Base-by-base conservation (phyloP, 1,284 basidiomycete genomes). In the Pterulicium gracile region DNA sequence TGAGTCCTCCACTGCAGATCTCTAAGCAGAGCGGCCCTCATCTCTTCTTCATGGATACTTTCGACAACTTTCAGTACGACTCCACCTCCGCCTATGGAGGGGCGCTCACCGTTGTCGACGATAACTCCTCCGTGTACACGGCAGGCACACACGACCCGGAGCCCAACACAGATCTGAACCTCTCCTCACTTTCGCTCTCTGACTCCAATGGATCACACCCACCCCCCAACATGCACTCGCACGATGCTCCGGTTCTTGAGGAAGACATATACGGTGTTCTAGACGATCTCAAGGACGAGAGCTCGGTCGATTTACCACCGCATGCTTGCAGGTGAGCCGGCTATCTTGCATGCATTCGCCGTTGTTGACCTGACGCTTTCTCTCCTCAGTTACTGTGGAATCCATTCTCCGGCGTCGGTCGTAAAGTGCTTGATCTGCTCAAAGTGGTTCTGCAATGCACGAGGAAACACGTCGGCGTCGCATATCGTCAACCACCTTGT, bases 391-490 rank as follows among this genome's bases (percentile, higher is more conserved):
- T 98, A 99, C 61, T 99, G 95, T 58, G 95, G 95, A n/a, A 96
- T 98, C 45, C 94, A 98, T 64, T 95, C 91, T 47, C 92, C 95
- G 1, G 86, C 92, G 3, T 95, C 91, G 45, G 96, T 98, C 14
- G 95, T 98, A 51, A 95, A 96, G 67, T 99, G 96, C 59, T 74
- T 98, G 24, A 68, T 93, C 45, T 99, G 96, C 65, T 81, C 81
- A 48, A 98, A 98, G 64, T 99, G 95, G 93, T 99, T 99, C 64
- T 99, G 96, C 73, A 99, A 99, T 64, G 95, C 95, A n/a, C 81
- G 95, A 45, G 94, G 95, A 46, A 95, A 94, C 58, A 97, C 94
- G 2, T 95, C 94, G 1, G 95, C 94, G 2, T 97, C 93, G 1
- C 96, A 99, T 62, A 98, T 99, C 56, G 95, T 99, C 57, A 97